Percentiles rank a stretch among this genome's conserved stretches.
Conservation (phyloP, 139 green algal species). For the Tetraselmis striata region DNA sequence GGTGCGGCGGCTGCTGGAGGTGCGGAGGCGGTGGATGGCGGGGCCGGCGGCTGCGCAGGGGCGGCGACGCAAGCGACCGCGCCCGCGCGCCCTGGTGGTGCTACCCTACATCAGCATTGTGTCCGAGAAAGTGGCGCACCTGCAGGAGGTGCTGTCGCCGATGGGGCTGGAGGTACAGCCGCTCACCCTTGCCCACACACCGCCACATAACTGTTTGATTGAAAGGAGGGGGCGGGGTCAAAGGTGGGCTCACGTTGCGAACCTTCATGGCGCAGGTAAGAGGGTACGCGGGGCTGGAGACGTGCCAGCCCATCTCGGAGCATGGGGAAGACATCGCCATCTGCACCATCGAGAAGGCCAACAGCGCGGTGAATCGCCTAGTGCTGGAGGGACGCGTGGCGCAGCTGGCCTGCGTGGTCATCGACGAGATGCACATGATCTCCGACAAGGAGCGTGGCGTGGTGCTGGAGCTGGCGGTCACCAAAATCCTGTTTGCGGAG, state of each 20-base stretch:
- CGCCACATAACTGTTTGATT: no score
- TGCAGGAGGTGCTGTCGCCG: conserved; percentile 31
- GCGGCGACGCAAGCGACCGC: background rate
- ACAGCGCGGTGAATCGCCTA: conserved; percentile 50
- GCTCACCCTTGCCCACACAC: background rate
- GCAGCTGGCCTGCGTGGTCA: conserved; percentile 10
- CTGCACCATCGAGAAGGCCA: conserved; percentile 84
- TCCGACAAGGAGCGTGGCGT: conserved; percentile 40
- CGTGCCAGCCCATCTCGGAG: conserved; percentile 32
- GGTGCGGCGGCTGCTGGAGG: conserved; percentile 41
- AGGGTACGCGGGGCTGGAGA: conserved; percentile 3
- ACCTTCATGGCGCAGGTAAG: no score
- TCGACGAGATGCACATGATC: conserved; percentile 71
- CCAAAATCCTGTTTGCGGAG: conserved; percentile 45
- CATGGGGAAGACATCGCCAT: conserved; percentile 60
- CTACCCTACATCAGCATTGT: conserved; percentile 62
- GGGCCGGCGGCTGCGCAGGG: background rate
- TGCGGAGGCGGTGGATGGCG: conserved; percentile 4
- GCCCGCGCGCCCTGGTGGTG: conserved; percentile 39
- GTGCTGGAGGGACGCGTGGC: conserved; percentile 25
- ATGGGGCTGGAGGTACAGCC: conserved; percentile 13
- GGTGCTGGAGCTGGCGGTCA: conserved; percentile 53
- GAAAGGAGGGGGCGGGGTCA: no score
- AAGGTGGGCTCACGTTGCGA: no score
- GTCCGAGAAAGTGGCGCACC: conserved; percentile 51